Percentiles rank a stretch among this genome's conserved stretches.
These are phyloP conservation scores for Nicotiana benthamiana DNA, from an alignment of 257 asterid species.

Conservation along the genomic window DNA sequence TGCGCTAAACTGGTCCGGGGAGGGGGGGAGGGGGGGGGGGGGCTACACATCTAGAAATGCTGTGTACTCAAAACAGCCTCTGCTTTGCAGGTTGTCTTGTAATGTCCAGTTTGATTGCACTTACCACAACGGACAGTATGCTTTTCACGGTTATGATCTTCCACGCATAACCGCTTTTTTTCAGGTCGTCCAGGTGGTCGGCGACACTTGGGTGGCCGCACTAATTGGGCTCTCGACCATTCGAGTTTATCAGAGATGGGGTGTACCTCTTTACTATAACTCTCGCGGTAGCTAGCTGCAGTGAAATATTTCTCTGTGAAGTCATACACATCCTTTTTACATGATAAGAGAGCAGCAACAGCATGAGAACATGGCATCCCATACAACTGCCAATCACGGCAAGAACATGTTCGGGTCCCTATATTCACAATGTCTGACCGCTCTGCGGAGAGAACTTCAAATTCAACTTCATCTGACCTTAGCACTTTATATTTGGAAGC, in stretches of 20 bases:
- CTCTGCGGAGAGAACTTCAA: slow-evolving; percentile 59
- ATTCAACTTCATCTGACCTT: slow-evolving; percentile 65
- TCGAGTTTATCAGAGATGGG: slow-evolving; percentile 45
- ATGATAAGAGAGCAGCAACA: slow-evolving; percentile 53
- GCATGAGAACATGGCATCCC: slow-evolving; percentile 77
- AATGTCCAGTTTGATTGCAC: slow-evolving; percentile 67
- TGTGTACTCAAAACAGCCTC: slow-evolving; percentile 29
- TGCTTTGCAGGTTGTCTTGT: slow-evolving; percentile 66
- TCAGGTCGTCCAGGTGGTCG: slow-evolving; percentile 77
- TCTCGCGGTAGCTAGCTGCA: slow-evolving; percentile 33
- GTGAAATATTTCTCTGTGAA: slow-evolving; percentile 44
- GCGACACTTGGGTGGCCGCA: slow-evolving; percentile 62
- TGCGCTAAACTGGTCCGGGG: background rate
- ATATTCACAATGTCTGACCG: slow-evolving; percentile 61
- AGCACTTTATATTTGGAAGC: slow-evolving; percentile 57
- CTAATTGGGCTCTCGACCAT: slow-evolving; percentile 39
- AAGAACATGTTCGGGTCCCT: slow-evolving; percentile 43
- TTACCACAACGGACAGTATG: slow-evolving; percentile 62
- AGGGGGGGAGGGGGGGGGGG: background rate
- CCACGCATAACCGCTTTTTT: slow-evolving; percentile 57
- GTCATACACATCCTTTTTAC: slow-evolving; percentile 44
- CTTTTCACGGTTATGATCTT: slow-evolving; percentile 61
- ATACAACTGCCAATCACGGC: slow-evolving; percentile 64
- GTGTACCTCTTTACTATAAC: slow-evolving; percentile 38
- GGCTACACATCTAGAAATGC: slow-evolving; percentile 21